A percentile compares a stretch with the other conserved stretches of the same genome.
These are phyloP conservation scores for Silene coronaria DNA, from an alignment of 179 eudicot genomes.

Conservation along the genomic window DNA sequence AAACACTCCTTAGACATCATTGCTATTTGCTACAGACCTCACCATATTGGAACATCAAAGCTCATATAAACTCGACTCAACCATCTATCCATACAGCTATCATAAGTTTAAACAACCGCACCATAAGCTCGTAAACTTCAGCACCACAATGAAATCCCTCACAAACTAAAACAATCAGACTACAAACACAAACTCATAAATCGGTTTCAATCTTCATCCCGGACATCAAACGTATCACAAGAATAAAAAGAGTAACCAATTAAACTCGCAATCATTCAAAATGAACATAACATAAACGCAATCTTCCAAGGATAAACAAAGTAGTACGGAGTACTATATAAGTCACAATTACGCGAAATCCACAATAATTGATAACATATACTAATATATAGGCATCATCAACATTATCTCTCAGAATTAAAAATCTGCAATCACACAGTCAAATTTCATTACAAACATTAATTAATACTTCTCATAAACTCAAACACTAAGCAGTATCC, in stretches of 20 bases:
- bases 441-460: no score
- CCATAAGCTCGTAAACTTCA: no score
- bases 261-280: background rate
- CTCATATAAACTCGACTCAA: background rate
- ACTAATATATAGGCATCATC: background rate
- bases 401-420: background rate
- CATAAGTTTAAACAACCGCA: background rate
- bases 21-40: background rate
- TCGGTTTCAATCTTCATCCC: no score
- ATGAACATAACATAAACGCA: no score
- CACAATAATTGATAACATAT: background rate
- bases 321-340: no score
- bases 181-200: no score
- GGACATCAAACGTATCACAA: background rate
- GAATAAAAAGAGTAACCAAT: background rate
- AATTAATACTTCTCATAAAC: background rate
- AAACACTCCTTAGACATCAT: background rate
- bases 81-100: background rate
- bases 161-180: no score
- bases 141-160: no score
- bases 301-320: no score
- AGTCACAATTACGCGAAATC: background rate
- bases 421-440: background rate
- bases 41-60: background rate
- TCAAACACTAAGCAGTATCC: slow-evolving; percentile 15